Base-by-base conservation (phyloP, 345 rosid species). In the Hibiscus tridactylites region DNA sequence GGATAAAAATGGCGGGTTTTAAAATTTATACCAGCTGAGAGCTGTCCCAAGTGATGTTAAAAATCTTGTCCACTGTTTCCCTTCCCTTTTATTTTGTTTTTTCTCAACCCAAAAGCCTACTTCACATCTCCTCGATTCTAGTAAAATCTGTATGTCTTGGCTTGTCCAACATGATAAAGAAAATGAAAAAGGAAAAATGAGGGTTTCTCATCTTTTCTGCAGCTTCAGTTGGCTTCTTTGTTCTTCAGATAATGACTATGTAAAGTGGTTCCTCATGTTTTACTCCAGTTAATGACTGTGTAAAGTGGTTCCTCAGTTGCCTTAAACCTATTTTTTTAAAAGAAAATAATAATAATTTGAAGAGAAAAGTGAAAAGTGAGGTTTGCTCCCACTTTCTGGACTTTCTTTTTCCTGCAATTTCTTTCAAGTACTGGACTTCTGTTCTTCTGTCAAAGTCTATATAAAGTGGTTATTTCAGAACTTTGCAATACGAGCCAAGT, bases 201-300 rank as follows among this genome's bases (percentile, higher is more conserved):
- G 59, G 44, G 71, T 68, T 68, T 24, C 70, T 13, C 28, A 6
- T 54, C 26, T 35, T 54, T 54, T 53, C 62, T 35, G 33, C 64
- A 57, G 54, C 39, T 56, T 57, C 62, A 71, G 64, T 39, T 3
- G 35, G 54, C 35, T 24, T 71, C 33, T 71, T 71, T 71, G 66
- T 71, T 71, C 56, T 44, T 26, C 66, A 59, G 74, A 59, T 24
- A 58, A 71, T 71, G 54, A 35, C 17, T 15, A 52, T 17, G 4
- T 15, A 57, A 71, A 46, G 21, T 42, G 74, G 74, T 70, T 70
- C 33, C 33, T 54, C 29, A 16, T 2, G 11, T 6, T 17, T 19
- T 19, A 19, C 16, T 11, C 66, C 15, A 56, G 50, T 71, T 24
- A 58, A 71, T 71, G 54, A 35, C 17, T 15, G 31, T 17, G 8